Conservation (phyloP, 169 alveolate genomes). For the Toxoplasma gondii region DNA sequence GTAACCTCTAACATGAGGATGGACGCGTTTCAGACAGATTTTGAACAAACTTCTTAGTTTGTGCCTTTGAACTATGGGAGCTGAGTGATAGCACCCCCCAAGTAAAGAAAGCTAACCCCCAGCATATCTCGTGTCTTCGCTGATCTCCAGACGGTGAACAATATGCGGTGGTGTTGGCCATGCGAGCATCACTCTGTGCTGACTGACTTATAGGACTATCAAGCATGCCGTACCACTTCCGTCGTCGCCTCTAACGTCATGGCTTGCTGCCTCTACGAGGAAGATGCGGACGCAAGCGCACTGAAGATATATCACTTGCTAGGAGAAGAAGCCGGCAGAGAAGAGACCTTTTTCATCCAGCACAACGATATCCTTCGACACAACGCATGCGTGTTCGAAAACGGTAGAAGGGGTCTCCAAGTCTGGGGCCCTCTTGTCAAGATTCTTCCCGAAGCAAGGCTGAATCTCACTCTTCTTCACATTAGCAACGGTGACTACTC, state of each 20-base stretch:
- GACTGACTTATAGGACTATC: neutral
- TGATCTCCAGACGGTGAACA: too few species aligned
- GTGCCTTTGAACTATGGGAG: too few species aligned
- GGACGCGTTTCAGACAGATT: too few species aligned
- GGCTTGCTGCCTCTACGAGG: conserved; percentile 40
- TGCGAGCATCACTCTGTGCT: too few species aligned
- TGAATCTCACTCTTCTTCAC: neutral
- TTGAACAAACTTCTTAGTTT: too few species aligned
- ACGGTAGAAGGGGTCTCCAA: neutral
- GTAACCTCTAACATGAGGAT: too few species aligned
- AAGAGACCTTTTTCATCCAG: conserved; percentile 18
- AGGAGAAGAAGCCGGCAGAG: neutral
- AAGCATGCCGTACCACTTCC: neutral
- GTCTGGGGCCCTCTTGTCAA: conserved; percentile 10
- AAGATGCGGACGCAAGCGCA: conserved; percentile 19
- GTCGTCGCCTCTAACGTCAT: neutral
- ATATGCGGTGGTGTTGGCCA: too few species aligned
- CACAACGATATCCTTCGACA: conserved; percentile 34
- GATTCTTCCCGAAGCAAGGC: conserved; percentile 24
- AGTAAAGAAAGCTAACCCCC: too few species aligned
- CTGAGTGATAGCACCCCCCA: too few species aligned
- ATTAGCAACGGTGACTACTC: neutral
- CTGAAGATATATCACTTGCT: neutral
- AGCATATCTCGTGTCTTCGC: too few species aligned
- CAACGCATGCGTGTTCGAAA: conserved; percentile 29